Base-by-base conservation (phyloP, 2,329 filamentous ascomycete species). In the Xylariales sp. region DNA sequence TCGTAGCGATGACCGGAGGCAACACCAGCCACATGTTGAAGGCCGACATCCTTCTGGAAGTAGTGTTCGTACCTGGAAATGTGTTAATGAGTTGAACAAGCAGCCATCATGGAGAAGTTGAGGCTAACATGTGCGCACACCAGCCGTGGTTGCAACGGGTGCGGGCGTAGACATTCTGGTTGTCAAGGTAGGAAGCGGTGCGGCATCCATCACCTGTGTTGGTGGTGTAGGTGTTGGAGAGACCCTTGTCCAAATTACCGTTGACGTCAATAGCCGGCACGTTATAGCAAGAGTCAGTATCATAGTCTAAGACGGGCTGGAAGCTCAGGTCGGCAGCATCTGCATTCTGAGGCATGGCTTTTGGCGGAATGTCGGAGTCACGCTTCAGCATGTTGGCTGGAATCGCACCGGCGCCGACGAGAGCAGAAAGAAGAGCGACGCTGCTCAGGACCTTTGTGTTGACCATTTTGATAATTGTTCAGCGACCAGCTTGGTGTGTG, bases 211-310 rank as follows among this genome's bases (percentile, higher is more conserved):
- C 24, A 10, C 21, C 32, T 14, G 21, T 18, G 21, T 32, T 19
- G 21, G 40, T 40, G 14, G 20, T 31, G 12, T 27, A 7, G 5
- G 19, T 15, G 16, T 37, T 31, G 6, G 42, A 52, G 7, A 61
- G 53, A n/a, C 58, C 58, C 10, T 51, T 31, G 20, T 40, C 47
- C 22, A 61, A 54, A 24, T 56, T 57, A 19, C 69, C 66, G 7
- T 55, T 42, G 1, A 52, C 53, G 44, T 59, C 58, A 27, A 73
- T 64, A 29, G 69, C 70, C n/a, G 70, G 66, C 1, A 69, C 68
- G 47, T 71, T 68, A 52, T 71, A 69, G 50, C 65, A 68, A 7
- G 64, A 58, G 32, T 68, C 63, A 1, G 47, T 53, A 48, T 68
- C 65, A 42, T 64, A 68, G 51, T 68, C 64, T 3, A 66, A 51